Conservation (phyloP, 2,329 filamentous ascomycete genomes). For the Nothopassalora personata region DNA sequence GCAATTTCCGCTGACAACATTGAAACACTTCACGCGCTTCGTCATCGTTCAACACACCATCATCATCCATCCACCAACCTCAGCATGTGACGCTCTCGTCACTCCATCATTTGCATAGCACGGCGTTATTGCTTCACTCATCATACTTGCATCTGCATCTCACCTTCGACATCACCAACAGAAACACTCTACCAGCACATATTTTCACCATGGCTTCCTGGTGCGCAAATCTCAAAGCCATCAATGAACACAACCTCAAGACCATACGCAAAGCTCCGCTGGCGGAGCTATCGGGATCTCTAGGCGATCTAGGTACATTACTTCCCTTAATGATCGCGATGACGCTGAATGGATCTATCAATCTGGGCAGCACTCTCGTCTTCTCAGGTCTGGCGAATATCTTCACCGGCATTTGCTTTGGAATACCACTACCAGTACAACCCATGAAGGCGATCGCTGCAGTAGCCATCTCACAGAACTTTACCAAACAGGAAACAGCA, state of each 20-base stretch:
- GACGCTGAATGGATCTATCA: conserved; percentile 69
- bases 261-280: conserved; percentile 54
- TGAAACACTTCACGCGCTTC: background rate
- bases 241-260: conserved; percentile 47
- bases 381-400: conserved; percentile 88
- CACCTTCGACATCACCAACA: background rate
- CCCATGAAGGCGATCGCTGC: conserved; percentile 88
- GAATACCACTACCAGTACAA: conserved; percentile 85
- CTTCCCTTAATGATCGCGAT: conserved; percentile 86
- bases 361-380: conserved; percentile 75
- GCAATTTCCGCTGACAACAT: too few relatives aligned
- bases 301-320: conserved; percentile 84
- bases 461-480: conserved; percentile 68
- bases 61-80: background rate
- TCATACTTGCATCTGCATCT: background rate
- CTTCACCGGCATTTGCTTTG: conserved; percentile 73
- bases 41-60: conserved; percentile 4
- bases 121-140: background rate
- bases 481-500: conserved; percentile 66
- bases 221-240: conserved; percentile 22
- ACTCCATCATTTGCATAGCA: background rate
- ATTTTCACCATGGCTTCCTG: conserved; percentile 8
- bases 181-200: background rate
- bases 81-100: conserved; percentile 1
- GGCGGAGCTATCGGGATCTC: conserved; percentile 78